Evolutionary conservation across 148 eudicot species (phyloP), one percentile per base, ranked within the genome.

Genomic region (Suaeda aralocaspica): DNA sequence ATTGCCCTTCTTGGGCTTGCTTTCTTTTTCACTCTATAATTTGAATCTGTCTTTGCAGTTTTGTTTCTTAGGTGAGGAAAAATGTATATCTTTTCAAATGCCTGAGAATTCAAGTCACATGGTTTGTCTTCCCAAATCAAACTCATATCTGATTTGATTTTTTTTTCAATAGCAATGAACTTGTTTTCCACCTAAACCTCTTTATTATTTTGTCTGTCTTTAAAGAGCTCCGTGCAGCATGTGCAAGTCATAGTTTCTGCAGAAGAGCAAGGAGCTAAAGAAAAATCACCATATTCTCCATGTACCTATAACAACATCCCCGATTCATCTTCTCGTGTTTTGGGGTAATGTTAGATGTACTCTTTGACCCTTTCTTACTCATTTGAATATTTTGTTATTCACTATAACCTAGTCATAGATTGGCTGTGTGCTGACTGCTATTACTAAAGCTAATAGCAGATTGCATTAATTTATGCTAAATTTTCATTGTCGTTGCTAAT

Each of bases 181-280:
- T 70, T 22, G 26, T 28, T 67, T 61, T 49, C 56, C 26, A 73
- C 48, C 2, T 25, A 25, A 28, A 11, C 18, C 61, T 39, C 50
- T 25, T 53, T 29, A 64, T n/a, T 67, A 13, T 19, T 48, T 16
- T 49, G 24, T 73, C 36, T 48, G 50, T 30, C 61, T 21, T 12
- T 4, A 65, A 71, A 93, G 98, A 72, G 59, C 50, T 66, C 77
- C 45, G 60, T 81, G 71, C 85, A 76, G 72, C 92, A 85, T 78
- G 77, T 89, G 52, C 91, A 84, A 78, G 90, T 93, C 66, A 57
- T 62, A 60, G 82, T 93, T 66, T 79, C 88, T 26, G 95, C 95
- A 48, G 89, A 85, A 72, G 95, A 87, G 78, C 68, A 77, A 67
- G 95, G 96, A 61, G 87, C 87, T 9, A 90, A 72, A 73, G 92